Percentiles rank a stretch among this genome's conserved stretches.
These are phyloP conservation scores for Neurospora sp. DNA, from an alignment of 495 filamentous ascomycete genomes.

Conservation along the genomic window DNA sequence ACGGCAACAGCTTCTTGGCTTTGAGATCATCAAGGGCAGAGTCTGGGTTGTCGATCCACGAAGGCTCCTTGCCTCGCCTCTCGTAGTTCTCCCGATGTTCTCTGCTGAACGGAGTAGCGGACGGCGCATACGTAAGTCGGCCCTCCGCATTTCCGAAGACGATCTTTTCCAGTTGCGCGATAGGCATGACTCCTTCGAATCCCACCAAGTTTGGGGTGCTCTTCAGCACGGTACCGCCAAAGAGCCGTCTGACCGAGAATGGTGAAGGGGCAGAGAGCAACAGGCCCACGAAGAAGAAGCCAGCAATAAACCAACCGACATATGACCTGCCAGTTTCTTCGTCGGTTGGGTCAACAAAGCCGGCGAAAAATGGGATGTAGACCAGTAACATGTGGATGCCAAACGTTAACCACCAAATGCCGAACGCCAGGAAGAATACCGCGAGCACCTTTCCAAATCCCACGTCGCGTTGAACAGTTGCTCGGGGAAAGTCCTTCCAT, in stretches of 20 bases:
- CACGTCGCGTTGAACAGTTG: background rate
- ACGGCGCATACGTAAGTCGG: background rate
- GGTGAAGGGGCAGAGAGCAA: background rate
- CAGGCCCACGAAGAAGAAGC: slow-evolving; percentile 5
- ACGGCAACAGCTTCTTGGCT: slow-evolving; percentile 5
- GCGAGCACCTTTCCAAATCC: background rate
- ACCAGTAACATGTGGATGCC: slow-evolving; percentile 2
- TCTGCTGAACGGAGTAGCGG: background rate
- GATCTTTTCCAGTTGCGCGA: slow-evolving; percentile 2
- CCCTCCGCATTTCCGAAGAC: background rate
- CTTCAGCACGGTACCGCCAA: background rate
- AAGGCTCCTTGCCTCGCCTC: background rate
- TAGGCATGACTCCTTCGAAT: slow-evolving; percentile 18
- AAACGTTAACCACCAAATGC: background rate
- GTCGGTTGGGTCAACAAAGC: slow-evolving; percentile 20
- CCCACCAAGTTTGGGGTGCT: slow-evolving; percentile 13
- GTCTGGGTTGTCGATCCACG: background rate
- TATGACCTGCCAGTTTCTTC: slow-evolving; percentile 10
- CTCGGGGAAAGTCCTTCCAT: slow-evolving; percentile 4
- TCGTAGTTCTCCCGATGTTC: background rate
- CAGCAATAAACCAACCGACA: slow-evolving; percentile 19
- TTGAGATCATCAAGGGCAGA: background rate
- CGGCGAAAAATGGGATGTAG: slow-evolving; percentile 2
- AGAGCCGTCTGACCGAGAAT: background rate
- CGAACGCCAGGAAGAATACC: background rate